Conservation (phyloP, 2,329 filamentous ascomycete genomes). For the Bretziella fagacearum region DNA sequence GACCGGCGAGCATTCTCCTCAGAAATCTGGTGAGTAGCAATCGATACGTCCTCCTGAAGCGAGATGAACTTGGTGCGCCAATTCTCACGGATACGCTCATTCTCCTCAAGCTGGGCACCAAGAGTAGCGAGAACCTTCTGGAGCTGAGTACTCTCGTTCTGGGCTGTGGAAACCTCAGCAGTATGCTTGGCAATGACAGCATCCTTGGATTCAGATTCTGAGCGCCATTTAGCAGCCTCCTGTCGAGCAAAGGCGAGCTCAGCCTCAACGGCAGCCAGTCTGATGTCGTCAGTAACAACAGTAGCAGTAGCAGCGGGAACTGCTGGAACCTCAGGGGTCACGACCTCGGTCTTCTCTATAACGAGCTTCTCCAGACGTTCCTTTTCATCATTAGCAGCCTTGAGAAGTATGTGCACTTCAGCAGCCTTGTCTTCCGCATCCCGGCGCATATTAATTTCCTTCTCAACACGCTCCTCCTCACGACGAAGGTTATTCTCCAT, state of each 20-base stretch:
- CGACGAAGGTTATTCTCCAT: slow-evolving; percentile 51
- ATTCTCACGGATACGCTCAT: slow-evolving; percentile 63
- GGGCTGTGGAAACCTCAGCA: slow-evolving; percentile 36
- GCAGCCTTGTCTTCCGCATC: slow-evolving; percentile 55
- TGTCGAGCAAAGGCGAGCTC: slow-evolving; percentile 39
- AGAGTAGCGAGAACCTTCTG: slow-evolving; percentile 57
- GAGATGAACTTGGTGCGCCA: slow-evolving; percentile 73
- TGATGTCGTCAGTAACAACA: slow-evolving; percentile 34
- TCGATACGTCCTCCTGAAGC: slow-evolving; percentile 74
- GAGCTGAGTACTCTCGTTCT: slow-evolving; percentile 53
- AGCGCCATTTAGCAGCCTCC: slow-evolving; percentile 43
- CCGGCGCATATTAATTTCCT: slow-evolving; percentile 45
- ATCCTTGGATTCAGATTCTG: slow-evolving; percentile 44
- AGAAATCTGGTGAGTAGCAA: slow-evolving; percentile 60
- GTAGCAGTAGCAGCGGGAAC: background rate
- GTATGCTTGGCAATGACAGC: slow-evolving; percentile 42
- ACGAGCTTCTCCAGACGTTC: slow-evolving; percentile 47
- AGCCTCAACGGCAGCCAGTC: slow-evolving; percentile 49
- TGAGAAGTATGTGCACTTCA: slow-evolving; percentile 53
- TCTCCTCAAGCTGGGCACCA: slow-evolving; percentile 67
- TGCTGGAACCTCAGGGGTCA: slow-evolving; percentile 19
- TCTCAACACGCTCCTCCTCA: slow-evolving; percentile 46
- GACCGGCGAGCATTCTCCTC: slow-evolving; percentile 67
- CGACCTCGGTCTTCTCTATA: slow-evolving; percentile 47
- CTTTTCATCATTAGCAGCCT: slow-evolving; percentile 56